Base-by-base conservation (phyloP, 768 basidiomycete genomes). In the Amanita rimosa region DNA sequence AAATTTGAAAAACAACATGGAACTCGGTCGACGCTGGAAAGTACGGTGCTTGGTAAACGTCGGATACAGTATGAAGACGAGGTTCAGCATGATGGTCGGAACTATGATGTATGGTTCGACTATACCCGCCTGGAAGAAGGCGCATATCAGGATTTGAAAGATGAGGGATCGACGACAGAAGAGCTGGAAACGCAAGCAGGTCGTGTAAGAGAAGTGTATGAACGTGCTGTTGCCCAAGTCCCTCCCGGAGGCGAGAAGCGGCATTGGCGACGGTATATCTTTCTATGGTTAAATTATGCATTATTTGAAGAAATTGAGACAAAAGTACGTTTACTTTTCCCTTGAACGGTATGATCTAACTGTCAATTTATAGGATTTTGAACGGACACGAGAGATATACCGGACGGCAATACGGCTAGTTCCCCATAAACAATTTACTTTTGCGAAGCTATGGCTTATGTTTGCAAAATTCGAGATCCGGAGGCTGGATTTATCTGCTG, bases 1-100 rank as follows among this genome's bases (percentile, higher is more conserved):
- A 91, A 88, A 61, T 98, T 99, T 53, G 96, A 98, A 69, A 99
- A 99, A 64, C 96, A 98, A 59, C 91, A 93, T 56, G 96, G 96
- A 10, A 83, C 86, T 7, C 81, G 90, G 5, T 75, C 79, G 3
- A 83, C 90, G 0, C 79, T 99, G 21, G 95, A 97, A 63, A 77
- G 81, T 35, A 99, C 96, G 6, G 95, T 99, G 0, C 76, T 97
- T 0, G 94, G 94, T 27, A 99, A 97, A 64, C 82, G 96, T n/a
- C 78, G 96, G 34, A 97, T 99, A 49, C 93, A 98, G 58, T 98
- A 99, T 59, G 96, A 99, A 61, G 96, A 99, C 54, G 96, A 99
- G 65, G 67, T 98, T 2, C 63, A 81, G 8, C 85, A 95, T 50
- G 92, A 98, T 54, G 83, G 90, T 0, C 80, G 85, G 37, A 97